Base-by-base conservation (phyloP, 1,284 basidiomycete species). In the Apiotrichum sp. region DNA sequence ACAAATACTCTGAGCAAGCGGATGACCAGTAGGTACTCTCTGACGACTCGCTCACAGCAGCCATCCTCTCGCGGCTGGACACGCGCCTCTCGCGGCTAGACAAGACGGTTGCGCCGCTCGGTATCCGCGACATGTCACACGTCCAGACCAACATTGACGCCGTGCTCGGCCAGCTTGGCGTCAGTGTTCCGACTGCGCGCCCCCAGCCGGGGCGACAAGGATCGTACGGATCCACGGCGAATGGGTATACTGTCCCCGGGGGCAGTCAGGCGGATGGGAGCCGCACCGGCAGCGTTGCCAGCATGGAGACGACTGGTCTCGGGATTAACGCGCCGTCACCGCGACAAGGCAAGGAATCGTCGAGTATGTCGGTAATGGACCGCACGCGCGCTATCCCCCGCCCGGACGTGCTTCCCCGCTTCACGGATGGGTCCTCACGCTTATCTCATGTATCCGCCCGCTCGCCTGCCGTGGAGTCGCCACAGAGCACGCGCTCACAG, bases 61-160 rank as follows among this genome's bases (percentile, higher is more conserved):
- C 63, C 35, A 75, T 77, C 33, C 69, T 77, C 0, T 65, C 66
- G 2, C 72, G 73, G 44, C 65, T 77, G 6, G 75, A 77, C 52
- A 66, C 69, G 0, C 64, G 75, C n/a, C 57, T 77, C 6, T 70
- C 67, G 3, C 56, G 71, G 16, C 60, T 77, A 3, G 75, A 77
- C 63, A 77, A 75, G 62, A 70, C 71, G 1, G 73, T 77, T 31
- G 68, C 68, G 8, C 74, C 73, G 4, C 64, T 77, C 7, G 75
- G 75, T 2, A 63, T 77, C 16, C 69, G 72, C 48, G 68, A 72
- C 8, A 50, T 67, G 44, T 65, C 69, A 51, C 62, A 11, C 60
- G 63, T 53, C 16, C 16, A 41, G 29, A 16, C 48, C 33, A 58
- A 58, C 42, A 35, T 61, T 45, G 53, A 61, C 36, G 42, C 50